A percentile compares a stretch with the other conserved stretches of the same genome.
Conservation (phyloP, 208 protist species). For the Wallacemonas collosoma region DNA sequence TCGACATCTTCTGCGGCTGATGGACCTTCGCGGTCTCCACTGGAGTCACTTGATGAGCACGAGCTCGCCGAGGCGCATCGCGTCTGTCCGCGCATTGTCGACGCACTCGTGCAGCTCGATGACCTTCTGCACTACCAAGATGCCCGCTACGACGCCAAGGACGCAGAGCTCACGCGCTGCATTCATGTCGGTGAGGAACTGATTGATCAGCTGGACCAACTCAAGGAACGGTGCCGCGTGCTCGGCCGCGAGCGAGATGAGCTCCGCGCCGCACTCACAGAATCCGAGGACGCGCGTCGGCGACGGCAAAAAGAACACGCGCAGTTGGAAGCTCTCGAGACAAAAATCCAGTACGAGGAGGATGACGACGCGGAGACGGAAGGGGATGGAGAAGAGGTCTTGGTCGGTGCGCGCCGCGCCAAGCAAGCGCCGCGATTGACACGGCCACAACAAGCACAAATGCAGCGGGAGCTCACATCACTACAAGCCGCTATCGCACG, state of each 20-base stretch:
- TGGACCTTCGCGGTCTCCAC: not conserved
- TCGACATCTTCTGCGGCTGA: constrained; percentile 2
- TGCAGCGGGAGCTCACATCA: too few species aligned
- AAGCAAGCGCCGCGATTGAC: too few species aligned
- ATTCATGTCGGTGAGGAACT: constrained; percentile 80
- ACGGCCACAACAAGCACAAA: too few species aligned
- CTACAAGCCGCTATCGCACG: constrained; percentile 2
- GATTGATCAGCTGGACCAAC: constrained; percentile 58
- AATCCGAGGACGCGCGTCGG: not conserved
- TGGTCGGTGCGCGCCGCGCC: too few species aligned
- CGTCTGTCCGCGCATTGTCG: constrained; percentile 30
- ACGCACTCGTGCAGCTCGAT: constrained; percentile 34
- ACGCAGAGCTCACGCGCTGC: constrained; percentile 70
- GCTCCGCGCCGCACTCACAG: constrained; percentile 4
- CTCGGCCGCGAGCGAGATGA: constrained; percentile 58
- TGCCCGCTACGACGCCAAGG: constrained; percentile 57
- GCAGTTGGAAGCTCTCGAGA: too few species aligned
- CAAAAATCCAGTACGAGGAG: too few species aligned
- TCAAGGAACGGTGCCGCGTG: constrained; percentile 52
- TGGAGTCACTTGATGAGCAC: constrained; percentile 1
- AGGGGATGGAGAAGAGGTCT: too few species aligned
- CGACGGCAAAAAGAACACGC: too few species aligned
- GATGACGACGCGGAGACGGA: too few species aligned
- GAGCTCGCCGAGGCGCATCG: constrained; percentile 19
- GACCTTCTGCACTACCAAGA: constrained; percentile 47